phyloP scores from a whole-genome alignment of 2,329 filamentous ascomycete genomes.

The Ceratocystiopsis sp. region DNA sequence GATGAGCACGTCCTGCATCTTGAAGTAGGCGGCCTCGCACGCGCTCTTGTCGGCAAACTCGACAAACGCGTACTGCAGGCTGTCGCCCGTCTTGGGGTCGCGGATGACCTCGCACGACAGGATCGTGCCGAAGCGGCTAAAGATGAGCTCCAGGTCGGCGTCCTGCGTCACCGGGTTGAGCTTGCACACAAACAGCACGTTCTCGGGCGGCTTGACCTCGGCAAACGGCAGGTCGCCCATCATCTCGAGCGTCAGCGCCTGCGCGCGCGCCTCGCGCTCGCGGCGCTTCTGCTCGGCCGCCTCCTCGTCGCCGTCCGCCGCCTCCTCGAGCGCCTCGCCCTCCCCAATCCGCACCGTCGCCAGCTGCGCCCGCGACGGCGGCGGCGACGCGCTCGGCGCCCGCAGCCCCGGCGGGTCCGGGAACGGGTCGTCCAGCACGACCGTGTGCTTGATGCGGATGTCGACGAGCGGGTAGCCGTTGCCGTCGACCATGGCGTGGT shows the following conservation, averaged over 20 bases:
- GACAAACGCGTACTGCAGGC: slow-evolving; percentile 92
- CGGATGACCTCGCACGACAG: slow-evolving; percentile 91
- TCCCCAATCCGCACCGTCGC: slow-evolving; percentile 84
- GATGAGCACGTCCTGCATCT: slow-evolving; percentile 95
- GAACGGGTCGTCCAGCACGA: slow-evolving; percentile 83
- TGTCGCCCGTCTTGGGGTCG: slow-evolving; percentile 86
- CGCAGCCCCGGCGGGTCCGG: slow-evolving; percentile 61
- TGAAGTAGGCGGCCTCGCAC: slow-evolving; percentile 91
- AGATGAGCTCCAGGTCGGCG: slow-evolving; percentile 87
- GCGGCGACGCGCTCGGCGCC: slow-evolving; percentile 63
- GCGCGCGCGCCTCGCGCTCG: slow-evolving; percentile 80
- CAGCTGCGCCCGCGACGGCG: slow-evolving; percentile 69
- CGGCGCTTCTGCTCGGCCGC: slow-evolving; percentile 56
- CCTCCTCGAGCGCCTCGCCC: slow-evolving; percentile 27
- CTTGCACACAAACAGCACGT: slow-evolving; percentile 96
- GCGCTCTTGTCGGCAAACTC: slow-evolving; percentile 87
- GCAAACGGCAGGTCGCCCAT: slow-evolving; percentile 95
- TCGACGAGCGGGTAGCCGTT: slow-evolving; percentile 80
- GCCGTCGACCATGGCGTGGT: slow-evolving; percentile 72
- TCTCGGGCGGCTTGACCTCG: slow-evolving; percentile 93
- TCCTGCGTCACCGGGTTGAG: slow-evolving; percentile 92
- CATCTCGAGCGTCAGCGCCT: slow-evolving; percentile 91
- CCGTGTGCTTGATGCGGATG: slow-evolving; percentile 84
- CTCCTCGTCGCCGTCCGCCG: slow-evolving; percentile 40
- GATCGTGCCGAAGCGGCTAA: slow-evolving; percentile 90